Percentiles rank a stretch among this genome's conserved stretches.
Conservation (phyloP, 148 eudicot species). For the Chenopodium suecicum region DNA sequence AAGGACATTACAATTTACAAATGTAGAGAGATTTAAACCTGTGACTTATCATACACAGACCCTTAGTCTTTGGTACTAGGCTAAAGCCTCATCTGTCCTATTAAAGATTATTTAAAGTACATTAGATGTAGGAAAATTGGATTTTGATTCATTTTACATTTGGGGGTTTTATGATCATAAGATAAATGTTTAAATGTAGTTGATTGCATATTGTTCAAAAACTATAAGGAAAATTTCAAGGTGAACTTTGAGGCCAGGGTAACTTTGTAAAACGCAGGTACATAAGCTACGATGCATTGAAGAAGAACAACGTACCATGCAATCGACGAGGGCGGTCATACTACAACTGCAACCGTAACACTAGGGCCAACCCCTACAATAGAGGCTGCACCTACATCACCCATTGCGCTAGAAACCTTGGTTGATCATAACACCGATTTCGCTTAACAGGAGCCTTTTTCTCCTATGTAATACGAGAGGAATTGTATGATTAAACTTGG, state of each 20-base stretch:
- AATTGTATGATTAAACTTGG: not conserved
- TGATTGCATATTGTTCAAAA: no score
- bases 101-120: no score
- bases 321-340: constrained; percentile 33
- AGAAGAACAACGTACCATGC: constrained; percentile 41
- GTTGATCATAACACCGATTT: not conserved
- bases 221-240: not conserved
- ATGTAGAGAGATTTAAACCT: no score
- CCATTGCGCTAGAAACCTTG: constrained; percentile 30
- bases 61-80: no score
- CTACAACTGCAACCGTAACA: constrained; percentile 36
- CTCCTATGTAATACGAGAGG: constrained; percentile 8
- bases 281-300: constrained; percentile 37
- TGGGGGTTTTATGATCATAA: no score
- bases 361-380: constrained; percentile 39
- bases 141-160: no score
- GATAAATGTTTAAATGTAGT: no score
- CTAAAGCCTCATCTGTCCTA: no score
- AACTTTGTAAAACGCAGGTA: constrained; percentile 6
- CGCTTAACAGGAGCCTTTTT: not conserved
- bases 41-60: no score
- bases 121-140: no score
- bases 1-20: no score
- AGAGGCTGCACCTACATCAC: constrained; percentile 47
- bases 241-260: not conserved